phyloP scores from a whole-genome alignment of 495 filamentous ascomycete species.

The Annulohypoxylon stygium region DNA sequence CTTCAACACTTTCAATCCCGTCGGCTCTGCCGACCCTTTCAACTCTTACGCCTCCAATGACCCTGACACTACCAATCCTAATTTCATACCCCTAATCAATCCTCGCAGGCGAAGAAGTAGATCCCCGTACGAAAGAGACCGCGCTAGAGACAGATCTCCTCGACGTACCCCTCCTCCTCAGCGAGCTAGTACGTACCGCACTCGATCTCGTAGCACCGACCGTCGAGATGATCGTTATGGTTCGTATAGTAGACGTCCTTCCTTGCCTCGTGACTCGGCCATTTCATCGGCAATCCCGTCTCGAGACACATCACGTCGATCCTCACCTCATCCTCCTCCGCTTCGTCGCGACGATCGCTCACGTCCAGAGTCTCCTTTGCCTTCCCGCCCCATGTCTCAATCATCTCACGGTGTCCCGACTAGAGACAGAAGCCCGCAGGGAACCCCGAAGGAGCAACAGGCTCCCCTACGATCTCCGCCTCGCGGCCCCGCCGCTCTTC shows the following conservation, averaged over 20 bases:
- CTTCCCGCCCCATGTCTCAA: slow-evolving; percentile 50
- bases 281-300: slow-evolving; percentile 60
- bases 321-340: slow-evolving; percentile 59
- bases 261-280: slow-evolving; percentile 57
- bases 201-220: slow-evolving; percentile 59
- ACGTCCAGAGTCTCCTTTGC: slow-evolving; percentile 54
- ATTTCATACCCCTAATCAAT: slow-evolving; percentile 47
- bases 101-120: slow-evolving; percentile 61
- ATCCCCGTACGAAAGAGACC: slow-evolving; percentile 61
- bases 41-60: neutral
- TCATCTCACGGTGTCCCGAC: slow-evolving; percentile 43
- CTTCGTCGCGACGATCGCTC: slow-evolving; percentile 60
- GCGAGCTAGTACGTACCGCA: slow-evolving; percentile 56
- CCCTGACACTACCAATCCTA: slow-evolving; percentile 29
- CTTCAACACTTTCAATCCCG: slow-evolving; percentile 12
- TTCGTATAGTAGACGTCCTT: slow-evolving; percentile 57
- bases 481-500: slow-evolving; percentile 61
- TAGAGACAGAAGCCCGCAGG: slow-evolving; percentile 49
- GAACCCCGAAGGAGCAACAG: slow-evolving; percentile 45
- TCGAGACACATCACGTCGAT: slow-evolving; percentile 58
- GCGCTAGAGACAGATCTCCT: slow-evolving; percentile 56
- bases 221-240: slow-evolving; percentile 61
- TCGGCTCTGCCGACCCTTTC: neutral
- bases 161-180: slow-evolving; percentile 54
- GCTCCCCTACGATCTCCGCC: slow-evolving; percentile 57